These are phyloP conservation scores for Phytophthora citricola DNA, from an alignment of 352 stramenopile genomes.

Conservation along the genomic window DNA sequence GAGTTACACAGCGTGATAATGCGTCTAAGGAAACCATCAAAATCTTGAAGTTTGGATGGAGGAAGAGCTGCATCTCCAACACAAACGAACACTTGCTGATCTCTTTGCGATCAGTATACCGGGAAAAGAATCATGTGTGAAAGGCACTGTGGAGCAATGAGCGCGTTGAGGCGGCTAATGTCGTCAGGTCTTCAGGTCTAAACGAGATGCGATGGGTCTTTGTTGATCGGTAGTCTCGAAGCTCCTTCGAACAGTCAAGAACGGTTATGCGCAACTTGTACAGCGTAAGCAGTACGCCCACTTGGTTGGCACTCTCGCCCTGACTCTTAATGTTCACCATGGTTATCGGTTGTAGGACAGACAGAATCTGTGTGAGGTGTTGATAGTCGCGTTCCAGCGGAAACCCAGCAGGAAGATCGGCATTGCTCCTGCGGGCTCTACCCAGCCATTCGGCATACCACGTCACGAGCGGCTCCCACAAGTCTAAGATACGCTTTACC, in stretches of 20 bases:
- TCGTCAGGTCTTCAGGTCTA: slow-evolving; percentile 9
- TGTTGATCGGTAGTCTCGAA: slow-evolving; percentile 14
- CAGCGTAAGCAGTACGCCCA: slow-evolving; percentile 2
- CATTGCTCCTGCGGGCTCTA: background rate
- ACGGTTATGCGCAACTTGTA: slow-evolving; percentile 10
- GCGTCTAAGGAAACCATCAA: slow-evolving; percentile 8
- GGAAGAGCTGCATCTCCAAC: slow-evolving; percentile 15
- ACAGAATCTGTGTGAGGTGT: slow-evolving; percentile 1
- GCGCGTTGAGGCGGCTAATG: too few relatives aligned
- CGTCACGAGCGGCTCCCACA: slow-evolving; percentile 15
- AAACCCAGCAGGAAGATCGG: slow-evolving; percentile 7
- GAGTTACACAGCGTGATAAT: slow-evolving; percentile 8
- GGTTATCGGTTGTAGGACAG: slow-evolving; percentile 5
- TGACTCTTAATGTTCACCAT: slow-evolving; percentile 9
- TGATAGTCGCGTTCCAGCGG: slow-evolving; percentile 10
- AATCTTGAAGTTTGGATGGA: slow-evolving; percentile 16
- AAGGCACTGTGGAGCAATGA: too few relatives aligned
- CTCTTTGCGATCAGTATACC: slow-evolving; percentile 8
- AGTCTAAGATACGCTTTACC: slow-evolving; percentile 6
- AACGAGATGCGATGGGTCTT: slow-evolving; percentile 5
- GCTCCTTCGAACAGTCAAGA: slow-evolving; percentile 11
- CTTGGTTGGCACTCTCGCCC: slow-evolving; percentile 8
- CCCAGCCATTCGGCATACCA: slow-evolving; percentile 4
- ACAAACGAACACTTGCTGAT: slow-evolving; percentile 15
- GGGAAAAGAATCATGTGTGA: slow-evolving; percentile 4